These are phyloP conservation scores for Casaregolazyma lundiana DNA, from an alignment of 1,139 yeast genomes.

Conservation along the genomic window DNA sequence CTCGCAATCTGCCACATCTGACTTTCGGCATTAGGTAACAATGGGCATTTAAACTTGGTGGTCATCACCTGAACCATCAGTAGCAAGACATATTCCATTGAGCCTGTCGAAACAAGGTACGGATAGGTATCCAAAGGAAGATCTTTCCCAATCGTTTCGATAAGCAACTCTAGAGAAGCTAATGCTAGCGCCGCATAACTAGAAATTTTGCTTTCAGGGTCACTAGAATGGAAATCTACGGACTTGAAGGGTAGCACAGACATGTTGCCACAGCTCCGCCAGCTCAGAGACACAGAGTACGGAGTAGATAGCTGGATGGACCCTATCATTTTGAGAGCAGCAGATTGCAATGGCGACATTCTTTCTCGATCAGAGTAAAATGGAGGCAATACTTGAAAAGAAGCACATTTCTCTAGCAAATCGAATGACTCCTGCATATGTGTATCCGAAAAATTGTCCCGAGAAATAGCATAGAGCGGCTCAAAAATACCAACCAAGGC, in stretches of 20 bases:
- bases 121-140: not conserved
- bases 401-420: slow-evolving; percentile 24
- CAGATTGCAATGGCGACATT: slow-evolving; percentile 31
- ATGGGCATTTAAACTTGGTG: slow-evolving; percentile 25
- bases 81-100: slow-evolving; percentile 35
- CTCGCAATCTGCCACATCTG: slow-evolving; percentile 34
- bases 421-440: slow-evolving; percentile 18
- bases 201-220: slow-evolving; percentile 44
- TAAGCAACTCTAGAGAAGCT: slow-evolving; percentile 43
- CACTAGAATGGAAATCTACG: slow-evolving; percentile 24
- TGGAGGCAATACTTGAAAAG: slow-evolving; percentile 29
- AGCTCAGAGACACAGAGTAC: slow-evolving; percentile 18
- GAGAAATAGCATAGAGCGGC: slow-evolving; percentile 22
- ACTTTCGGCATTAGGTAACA: slow-evolving; percentile 9
- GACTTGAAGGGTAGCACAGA: slow-evolving; percentile 23
- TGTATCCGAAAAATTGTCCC: slow-evolving; percentile 14
- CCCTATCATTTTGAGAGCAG: slow-evolving; percentile 26
- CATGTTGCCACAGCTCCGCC: slow-evolving; percentile 21
- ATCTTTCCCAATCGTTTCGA: slow-evolving; percentile 34
- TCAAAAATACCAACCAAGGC: slow-evolving; percentile 28
- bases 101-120: slow-evolving; percentile 42
- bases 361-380: slow-evolving; percentile 31
- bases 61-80: slow-evolving; percentile 20
- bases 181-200: slow-evolving; percentile 63
- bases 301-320: slow-evolving; percentile 17